Evolutionary conservation across 1,284 basidiomycete species (phyloP), one percentile per base, ranked within the genome.

Genomic region (Pseudozyma thailandica): DNA sequence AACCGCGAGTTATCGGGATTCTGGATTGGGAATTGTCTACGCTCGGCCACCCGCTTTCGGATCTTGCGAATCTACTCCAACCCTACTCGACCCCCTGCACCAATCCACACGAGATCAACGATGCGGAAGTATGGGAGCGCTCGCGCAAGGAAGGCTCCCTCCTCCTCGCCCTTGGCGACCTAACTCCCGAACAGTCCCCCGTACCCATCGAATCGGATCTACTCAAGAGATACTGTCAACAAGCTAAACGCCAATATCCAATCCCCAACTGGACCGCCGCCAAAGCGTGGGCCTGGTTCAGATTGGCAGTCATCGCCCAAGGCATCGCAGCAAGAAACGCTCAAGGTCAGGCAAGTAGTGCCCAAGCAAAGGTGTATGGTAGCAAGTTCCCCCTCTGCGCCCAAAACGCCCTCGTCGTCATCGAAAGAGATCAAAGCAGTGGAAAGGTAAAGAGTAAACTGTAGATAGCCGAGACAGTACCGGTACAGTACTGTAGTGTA

Each of bases 21-120:
- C 85, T 98, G 46, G 94, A 98, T 82, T 98, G 94, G 94, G 94
- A 98, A 81, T 85, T 98, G 35, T 94, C 92, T 77, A 98, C 95
- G 1, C 64, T 72, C 21, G 78, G 78, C 13, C 84, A 85, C 61
- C 84, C 84, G 2, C 87, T 96, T 1, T 92, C 92, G n/a, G 94
- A 98, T 81, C 86, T 98, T 2, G 93, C 89, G 2, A 97, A 97
- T 84, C 84, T 97, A 47, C 90, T 92, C 0, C 89, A 92, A 77
- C 91, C 92, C 4, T 80, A 71, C 59, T 47, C 45, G 1, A 60
- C 57, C 23, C 44, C 60, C 8, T 79, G 75, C 47, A 23, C 56
- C 4, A 51, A 49, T 26, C 49, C 50, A 0, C 18, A 23, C 3
- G 13, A 23, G 0, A 61, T 75, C 50, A 57, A 63, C 48, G 72